phyloP scores from a whole-genome alignment of 108 stramenopile species.

The Cyclotella distinguenda region DNA sequence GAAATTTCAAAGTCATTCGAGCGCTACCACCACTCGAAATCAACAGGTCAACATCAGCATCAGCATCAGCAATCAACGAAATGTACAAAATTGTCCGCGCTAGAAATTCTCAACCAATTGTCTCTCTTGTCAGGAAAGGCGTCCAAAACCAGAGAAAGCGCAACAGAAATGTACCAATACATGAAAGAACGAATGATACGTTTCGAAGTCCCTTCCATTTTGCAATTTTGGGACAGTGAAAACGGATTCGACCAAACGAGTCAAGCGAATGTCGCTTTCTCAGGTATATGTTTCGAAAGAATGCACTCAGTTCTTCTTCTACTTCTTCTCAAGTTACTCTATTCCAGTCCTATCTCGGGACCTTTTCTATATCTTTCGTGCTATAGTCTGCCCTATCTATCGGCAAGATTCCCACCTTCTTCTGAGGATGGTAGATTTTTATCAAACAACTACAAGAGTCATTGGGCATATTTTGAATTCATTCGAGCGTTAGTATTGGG shows the following conservation, averaged over 20 bases:
- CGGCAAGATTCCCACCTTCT: slow-evolving; percentile 14
- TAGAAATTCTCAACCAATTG: slow-evolving; percentile 35
- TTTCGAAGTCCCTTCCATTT: slow-evolving; percentile 22
- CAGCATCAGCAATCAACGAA: slow-evolving; percentile 3
- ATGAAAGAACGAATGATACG: slow-evolving; percentile 2
- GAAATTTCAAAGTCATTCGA: not conserved
- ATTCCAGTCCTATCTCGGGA: slow-evolving; percentile 38
- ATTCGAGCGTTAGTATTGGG: slow-evolving; percentile 53
- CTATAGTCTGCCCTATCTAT: slow-evolving; percentile 36
- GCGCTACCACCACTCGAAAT: not conserved
- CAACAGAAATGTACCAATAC: slow-evolving; percentile 15
- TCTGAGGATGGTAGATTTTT: slow-evolving; percentile 33
- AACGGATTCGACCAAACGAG: not conserved
- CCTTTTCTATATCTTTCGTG: slow-evolving; percentile 43
- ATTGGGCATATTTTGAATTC: slow-evolving; percentile 57
- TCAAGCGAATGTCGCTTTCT: not conserved
- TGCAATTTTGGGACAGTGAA: slow-evolving; percentile 42
- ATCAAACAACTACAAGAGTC: slow-evolving; percentile 47
- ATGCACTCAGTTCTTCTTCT: slow-evolving; percentile 41
- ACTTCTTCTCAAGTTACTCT: slow-evolving; percentile 53
- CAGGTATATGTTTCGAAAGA: not conserved
- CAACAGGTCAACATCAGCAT: not conserved
- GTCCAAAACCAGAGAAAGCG: not conserved
- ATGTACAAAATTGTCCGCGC: not conserved
- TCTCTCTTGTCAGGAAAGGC: slow-evolving; percentile 18